These are phyloP conservation scores for Pseudopediastrum boryanum DNA, from an alignment of 139 green algal species.

Conservation along the genomic window DNA sequence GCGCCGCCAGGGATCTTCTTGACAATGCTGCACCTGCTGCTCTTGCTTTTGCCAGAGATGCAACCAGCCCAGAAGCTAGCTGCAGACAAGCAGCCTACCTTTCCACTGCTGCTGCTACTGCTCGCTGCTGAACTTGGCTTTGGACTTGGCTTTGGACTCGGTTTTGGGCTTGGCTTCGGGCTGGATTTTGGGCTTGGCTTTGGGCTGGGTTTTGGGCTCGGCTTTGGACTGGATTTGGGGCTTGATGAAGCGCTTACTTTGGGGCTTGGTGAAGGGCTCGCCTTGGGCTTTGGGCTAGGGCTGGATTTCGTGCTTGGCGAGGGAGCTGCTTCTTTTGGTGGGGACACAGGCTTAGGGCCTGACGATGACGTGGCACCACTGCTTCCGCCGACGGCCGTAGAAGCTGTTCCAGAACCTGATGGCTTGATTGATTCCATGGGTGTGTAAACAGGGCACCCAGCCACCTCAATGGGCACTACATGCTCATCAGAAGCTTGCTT, in stretches of 20 bases:
- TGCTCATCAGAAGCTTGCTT: background rate
- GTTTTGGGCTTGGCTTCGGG: background rate
- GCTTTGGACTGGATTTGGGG: background rate
- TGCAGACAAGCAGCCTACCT: conserved; percentile 28
- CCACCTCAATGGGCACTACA: conserved; percentile 6
- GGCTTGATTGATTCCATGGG: background rate
- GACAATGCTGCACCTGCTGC: background rate
- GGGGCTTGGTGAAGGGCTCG: background rate
- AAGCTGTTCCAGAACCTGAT: no score
- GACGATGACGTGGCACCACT: background rate
- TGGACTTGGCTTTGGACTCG: background rate
- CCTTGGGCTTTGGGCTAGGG: no score
- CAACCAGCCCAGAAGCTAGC: conserved; percentile 20
- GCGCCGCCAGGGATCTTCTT: conserved; percentile 16
- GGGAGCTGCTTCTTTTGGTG: background rate
- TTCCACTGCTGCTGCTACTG: background rate
- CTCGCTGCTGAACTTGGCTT: background rate
- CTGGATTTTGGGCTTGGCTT: background rate
- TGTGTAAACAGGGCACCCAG: conserved; percentile 21
- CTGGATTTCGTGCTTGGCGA: background rate
- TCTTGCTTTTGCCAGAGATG: background rate
- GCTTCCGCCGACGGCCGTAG: background rate
- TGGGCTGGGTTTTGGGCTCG: background rate
- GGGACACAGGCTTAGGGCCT: background rate
- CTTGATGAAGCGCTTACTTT: background rate